These are phyloP conservation scores for Malassezia cuniculi DNA, from an alignment of 1,284 basidiomycete species.

Conservation along the genomic window DNA sequence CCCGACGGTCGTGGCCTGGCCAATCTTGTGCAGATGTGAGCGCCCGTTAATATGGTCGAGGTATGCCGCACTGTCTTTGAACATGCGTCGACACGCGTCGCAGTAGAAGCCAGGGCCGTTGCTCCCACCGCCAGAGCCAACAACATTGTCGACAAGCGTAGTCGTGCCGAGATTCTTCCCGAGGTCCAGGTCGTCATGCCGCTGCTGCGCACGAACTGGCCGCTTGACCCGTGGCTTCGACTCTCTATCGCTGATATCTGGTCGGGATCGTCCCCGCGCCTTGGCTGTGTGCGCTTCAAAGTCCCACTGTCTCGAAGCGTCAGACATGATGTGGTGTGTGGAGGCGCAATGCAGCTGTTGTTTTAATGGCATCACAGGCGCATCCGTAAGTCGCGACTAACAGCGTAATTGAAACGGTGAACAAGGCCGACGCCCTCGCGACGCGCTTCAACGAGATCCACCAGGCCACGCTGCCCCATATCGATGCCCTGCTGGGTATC, in stretches of 20 bases:
- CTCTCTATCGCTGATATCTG: too few species aligned
- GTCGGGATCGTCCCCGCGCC: conserved; percentile 30
- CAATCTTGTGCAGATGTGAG: conserved; percentile 75
- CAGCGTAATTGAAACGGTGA: conserved; percentile 13
- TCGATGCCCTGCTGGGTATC: conserved; percentile 3
- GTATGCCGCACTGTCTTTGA: conserved; percentile 84
- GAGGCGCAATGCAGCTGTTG: too few species aligned
- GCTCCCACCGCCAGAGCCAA: conserved; percentile 18
- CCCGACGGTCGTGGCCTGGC: conserved; percentile 90
- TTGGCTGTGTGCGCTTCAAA: conserved; percentile 26
- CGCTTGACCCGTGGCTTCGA: too few species aligned
- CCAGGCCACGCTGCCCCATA: conserved; percentile 5
- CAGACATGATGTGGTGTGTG: too few species aligned
- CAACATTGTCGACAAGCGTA: conserved; percentile 32
- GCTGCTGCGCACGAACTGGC: too few species aligned
- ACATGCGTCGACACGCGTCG: conserved; percentile 53
- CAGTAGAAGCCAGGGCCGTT: conserved; percentile 45
- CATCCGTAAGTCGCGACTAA: conserved; percentile 12
- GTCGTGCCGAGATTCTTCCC: conserved; percentile 35
- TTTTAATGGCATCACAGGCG: too few species aligned
- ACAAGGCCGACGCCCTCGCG: conserved; percentile 10
- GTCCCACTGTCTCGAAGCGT: too few species aligned
- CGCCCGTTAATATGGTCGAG: conserved; percentile 91
- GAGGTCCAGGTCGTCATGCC: conserved; percentile 26
- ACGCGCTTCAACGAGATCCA: conserved; percentile 9